Percentiles rank a stretch among this genome's conserved stretches.
phyloP scores from a whole-genome alignment of 805 yeast genomes.

The Maudiozyma pseudohumilis region DNA sequence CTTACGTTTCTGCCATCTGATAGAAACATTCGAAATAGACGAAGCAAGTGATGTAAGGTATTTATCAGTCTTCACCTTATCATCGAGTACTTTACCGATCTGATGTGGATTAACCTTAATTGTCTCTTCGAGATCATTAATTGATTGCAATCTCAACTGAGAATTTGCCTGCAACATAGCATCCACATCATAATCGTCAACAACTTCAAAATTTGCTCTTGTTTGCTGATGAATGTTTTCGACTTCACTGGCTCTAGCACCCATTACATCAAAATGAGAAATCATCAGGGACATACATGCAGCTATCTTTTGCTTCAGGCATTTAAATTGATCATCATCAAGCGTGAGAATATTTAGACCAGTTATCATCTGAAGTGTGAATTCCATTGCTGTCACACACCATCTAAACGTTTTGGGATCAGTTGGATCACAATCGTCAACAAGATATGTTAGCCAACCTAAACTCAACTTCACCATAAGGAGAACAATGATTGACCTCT shows the following conservation, averaged over 20 bases:
- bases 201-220: constrained; percentile 27
- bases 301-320: constrained; percentile 73
- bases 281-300: constrained; percentile 89
- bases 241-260: constrained; percentile 71
- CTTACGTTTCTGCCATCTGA: constrained; percentile 95
- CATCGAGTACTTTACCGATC: constrained; percentile 86
- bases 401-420: constrained; percentile 87
- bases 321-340: constrained; percentile 63
- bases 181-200: constrained; percentile 44
- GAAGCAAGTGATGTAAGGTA: constrained; percentile 80
- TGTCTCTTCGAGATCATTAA: constrained; percentile 52
- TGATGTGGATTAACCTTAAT: constrained; percentile 35
- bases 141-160: constrained; percentile 56
- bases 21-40: constrained; percentile 78
- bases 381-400: constrained; percentile 93
- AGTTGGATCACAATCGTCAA: constrained; percentile 90
- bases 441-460: constrained; percentile 89
- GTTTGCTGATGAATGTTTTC: constrained; percentile 32
- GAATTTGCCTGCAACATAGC: constrained; percentile 48
- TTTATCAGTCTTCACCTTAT: constrained; percentile 77
- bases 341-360: constrained; percentile 82
- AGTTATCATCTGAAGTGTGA: constrained; percentile 88
- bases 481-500: constrained; percentile 59
- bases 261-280: constrained; percentile 97
- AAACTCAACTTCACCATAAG: constrained; percentile 66